Conservation (phyloP, 2,329 filamentous ascomycete genomes). For the Phialocephala sp. region DNA sequence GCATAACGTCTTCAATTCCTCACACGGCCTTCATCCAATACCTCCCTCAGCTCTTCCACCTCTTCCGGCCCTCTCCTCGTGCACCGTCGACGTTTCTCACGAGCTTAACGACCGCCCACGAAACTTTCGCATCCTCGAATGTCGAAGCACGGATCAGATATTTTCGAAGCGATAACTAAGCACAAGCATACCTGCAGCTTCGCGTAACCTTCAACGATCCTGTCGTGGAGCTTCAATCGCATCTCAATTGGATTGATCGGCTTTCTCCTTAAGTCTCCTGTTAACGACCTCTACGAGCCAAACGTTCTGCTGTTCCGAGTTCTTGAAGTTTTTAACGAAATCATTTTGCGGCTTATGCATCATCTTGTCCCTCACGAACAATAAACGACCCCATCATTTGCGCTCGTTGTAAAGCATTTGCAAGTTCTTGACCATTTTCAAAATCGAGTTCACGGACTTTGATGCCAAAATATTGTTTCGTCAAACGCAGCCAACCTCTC, state of each 20-base stretch:
- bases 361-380: conserved; percentile 36
- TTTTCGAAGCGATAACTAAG: conserved; percentile 40
- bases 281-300: conserved; percentile 52
- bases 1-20: conserved; percentile 38
- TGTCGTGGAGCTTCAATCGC: conserved; percentile 43
- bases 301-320: conserved; percentile 45
- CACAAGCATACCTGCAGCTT: conserved; percentile 46
- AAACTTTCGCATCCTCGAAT: conserved; percentile 38
- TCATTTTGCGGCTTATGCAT: conserved; percentile 39
- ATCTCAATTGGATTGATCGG: conserved; percentile 44
- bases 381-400: conserved; percentile 36
- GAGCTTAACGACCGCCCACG: conserved; percentile 38
- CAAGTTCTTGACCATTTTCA: conserved; percentile 23
- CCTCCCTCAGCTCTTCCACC: conserved; percentile 21
- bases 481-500: conserved; percentile 21
- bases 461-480: conserved; percentile 29
- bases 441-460: conserved; percentile 26
- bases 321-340: conserved; percentile 39
- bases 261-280: conserved; percentile 40
- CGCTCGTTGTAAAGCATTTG: conserved; percentile 37
- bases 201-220: conserved; percentile 41
- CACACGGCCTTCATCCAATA: conserved; percentile 27
- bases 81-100: conserved; percentile 26
- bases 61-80: conserved; percentile 16
- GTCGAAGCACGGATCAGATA: conserved; percentile 40